Base-by-base conservation (phyloP, 495 filamentous ascomycete genomes). In the Monascus purpureus region DNA sequence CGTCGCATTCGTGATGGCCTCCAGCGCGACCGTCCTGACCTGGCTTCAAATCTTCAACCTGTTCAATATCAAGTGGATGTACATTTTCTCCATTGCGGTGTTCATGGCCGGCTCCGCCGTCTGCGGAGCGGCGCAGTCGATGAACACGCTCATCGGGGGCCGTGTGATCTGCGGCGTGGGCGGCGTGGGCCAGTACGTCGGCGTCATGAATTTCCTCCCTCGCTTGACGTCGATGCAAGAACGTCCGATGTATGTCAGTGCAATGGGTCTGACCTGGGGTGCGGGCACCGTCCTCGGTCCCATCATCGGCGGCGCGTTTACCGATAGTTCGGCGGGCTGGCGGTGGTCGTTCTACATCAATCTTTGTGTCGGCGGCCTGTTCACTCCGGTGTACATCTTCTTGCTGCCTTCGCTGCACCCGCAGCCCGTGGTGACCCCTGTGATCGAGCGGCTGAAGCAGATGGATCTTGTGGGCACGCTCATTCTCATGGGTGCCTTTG, bases 331-430 rank as follows among this genome's bases (percentile, higher is more conserved):
- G 0, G 63, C 65, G 12, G 64, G 55, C 1, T 78, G 72, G 72
- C 42, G 74, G 6, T 77, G 72, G 76, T 71, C 71, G 14, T 84
- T 84, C 45, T 86, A 80, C 52, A 73, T 86, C 49, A 83, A 81
- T 38, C 60, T 82, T 11, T 46, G 57, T 23, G 50, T 82, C 13
- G 70, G 65, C 8, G 76, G 40, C 4, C 38, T 64, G 14, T 39
- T 38, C n/a, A 56, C 64, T 0, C 77, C 75, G 0, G 53, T 69
- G 22, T 79, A 68, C 39, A 17, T 81, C 35, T 65, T 74, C 40
- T 39, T 66, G 17, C 45, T 80, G 1, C 73, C 72, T 0, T 38
- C 46, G 4, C 42, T 54, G 13, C 55, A 70, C 37, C 67, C 73
- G 1, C 54, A 53, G 9, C 48, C 50, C 1, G 51, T 47, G n/a